These are phyloP conservation scores for Angophora floribunda DNA, from an alignment of 345 rosid genomes.

Conservation along the genomic window DNA sequence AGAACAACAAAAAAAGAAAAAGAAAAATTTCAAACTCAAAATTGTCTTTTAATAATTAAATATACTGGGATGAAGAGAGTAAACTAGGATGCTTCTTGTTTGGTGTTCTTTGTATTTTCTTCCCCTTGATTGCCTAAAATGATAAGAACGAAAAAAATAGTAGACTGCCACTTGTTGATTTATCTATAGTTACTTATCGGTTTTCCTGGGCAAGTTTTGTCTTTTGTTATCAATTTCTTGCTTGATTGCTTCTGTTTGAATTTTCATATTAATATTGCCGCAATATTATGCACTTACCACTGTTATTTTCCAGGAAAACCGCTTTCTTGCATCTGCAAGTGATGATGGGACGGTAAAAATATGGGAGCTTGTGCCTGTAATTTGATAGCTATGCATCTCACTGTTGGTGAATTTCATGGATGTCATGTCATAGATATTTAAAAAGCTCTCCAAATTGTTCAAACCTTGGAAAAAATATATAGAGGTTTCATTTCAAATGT, in stretches of 20 bases:
- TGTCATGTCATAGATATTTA: background rate
- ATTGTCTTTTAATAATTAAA: background rate
- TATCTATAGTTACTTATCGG: background rate
- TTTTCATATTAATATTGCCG: background rate
- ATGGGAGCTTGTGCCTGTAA: background rate
- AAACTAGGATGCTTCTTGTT: background rate
- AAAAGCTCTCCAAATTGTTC: background rate
- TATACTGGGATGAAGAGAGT: background rate
- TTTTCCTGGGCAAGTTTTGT: background rate
- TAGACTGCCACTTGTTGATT: background rate
- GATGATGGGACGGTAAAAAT: conserved; percentile 48
- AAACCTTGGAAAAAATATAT: background rate
- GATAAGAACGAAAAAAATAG: background rate
- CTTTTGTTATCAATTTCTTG: background rate
- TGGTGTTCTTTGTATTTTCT: background rate
- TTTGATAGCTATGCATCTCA: background rate
- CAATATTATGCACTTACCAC: background rate
- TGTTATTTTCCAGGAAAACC: conserved; percentile 24
- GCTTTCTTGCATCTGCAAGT: conserved; percentile 72
- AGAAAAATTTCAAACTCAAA: background rate
- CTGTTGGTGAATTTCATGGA: background rate
- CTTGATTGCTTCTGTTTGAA: background rate
- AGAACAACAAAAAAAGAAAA: no score
- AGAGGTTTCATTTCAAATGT: background rate
- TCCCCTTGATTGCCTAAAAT: background rate